Base-by-base conservation (phyloP, 2,329 filamentous ascomycete genomes). In the Fusarium goolgardi region DNA sequence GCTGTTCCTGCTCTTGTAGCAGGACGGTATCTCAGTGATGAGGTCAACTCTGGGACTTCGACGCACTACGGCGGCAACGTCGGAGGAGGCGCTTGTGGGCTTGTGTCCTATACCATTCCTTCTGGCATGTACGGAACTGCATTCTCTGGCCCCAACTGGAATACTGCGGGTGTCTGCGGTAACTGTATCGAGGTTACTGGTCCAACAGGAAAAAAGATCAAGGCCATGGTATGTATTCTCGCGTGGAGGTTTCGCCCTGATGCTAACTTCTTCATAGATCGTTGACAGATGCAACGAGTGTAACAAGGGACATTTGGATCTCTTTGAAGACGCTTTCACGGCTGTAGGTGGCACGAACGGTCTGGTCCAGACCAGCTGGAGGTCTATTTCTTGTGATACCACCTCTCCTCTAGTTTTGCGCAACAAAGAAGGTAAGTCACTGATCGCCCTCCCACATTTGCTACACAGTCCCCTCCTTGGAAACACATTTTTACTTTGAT, bases 81-180 rank as follows among this genome's bases (percentile, higher is more conserved):
- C 5, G 77, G 78, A 18, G 88, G 88, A 39, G 89, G 89, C 55
- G 83, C 81, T 52, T 92, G 89, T 77, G 86, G 84, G 1, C 90
- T 91, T 80, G 81, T 81, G 7, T 84, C 82, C 49, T 90, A 90
- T 78, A 87, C 82, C 2, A 79, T 91, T 27, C 88, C 89, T 10
- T 79, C 83, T 8, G 80, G 81, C 11, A 76, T 91, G 63, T 88
- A 81, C 71, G 89, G 90, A 46, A 88, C 88, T 7, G 89, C 90
- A 4, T 82, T 89, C 49, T 87, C 88, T 1, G 83, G 83, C 43
- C 78, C 81, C 4, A 84, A 83, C 70, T 91, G 89, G 89, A 75
- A 82, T 57, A 78, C 73, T 51, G 82, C 85, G 3, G 82, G 78
- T 34, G 80, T 86, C 63, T 92, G 90, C 72, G 90, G 90, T 59